phyloP scores from a whole-genome alignment of 2,329 filamentous ascomycete species.

The Paracorniculantispora psalliotae region DNA sequence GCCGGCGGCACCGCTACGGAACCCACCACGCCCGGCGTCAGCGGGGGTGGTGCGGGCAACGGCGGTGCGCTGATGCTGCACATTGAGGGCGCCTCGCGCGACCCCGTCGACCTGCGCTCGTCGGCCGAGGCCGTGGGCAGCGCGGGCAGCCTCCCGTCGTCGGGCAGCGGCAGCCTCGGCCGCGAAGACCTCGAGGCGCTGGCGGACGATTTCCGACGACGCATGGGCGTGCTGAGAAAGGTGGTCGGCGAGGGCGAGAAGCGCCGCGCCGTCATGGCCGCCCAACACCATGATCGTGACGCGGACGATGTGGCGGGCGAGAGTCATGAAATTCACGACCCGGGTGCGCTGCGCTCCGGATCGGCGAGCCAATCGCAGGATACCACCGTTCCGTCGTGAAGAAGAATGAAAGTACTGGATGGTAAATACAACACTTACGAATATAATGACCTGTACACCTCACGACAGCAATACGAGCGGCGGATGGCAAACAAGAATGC shows the following conservation, averaged over 20 bases:
- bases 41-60: constrained; percentile 40
- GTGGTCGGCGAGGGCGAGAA: constrained; percentile 50
- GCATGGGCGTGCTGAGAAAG: constrained; percentile 50
- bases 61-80: constrained; percentile 29
- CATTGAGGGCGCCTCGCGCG: constrained; percentile 35
- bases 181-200: constrained; percentile 47
- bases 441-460: not conserved
- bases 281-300: not conserved
- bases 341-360: not conserved
- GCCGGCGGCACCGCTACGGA: constrained; percentile 23
- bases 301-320: not conserved
- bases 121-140: constrained; percentile 11
- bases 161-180: constrained; percentile 26
- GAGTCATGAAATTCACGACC: constrained; percentile 5
- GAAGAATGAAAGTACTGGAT: not conserved
- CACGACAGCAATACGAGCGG: not conserved
- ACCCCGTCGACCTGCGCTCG: constrained; percentile 26
- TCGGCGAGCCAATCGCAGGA: constrained; percentile 3
- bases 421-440: not conserved
- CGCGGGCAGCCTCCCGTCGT: constrained; percentile 22
- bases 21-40: constrained; percentile 14
- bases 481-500: not conserved
- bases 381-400: not conserved
- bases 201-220: constrained; percentile 52
- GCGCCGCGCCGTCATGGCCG: constrained; percentile 24